Base-by-base conservation (phyloP, 2,329 filamentous ascomycete species). In the Karstenula rhodostoma region DNA sequence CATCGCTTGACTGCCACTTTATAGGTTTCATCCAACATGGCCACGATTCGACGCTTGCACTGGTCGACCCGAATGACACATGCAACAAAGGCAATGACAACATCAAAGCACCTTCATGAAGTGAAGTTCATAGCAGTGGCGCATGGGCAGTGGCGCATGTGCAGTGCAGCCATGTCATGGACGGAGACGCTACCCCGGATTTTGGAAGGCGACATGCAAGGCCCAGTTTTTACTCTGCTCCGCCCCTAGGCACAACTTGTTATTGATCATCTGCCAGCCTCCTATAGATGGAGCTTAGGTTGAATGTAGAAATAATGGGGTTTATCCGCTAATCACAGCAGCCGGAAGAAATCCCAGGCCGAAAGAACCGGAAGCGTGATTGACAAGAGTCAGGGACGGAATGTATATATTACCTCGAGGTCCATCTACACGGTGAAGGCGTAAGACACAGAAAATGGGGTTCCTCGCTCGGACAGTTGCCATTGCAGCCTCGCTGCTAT, bases 401-500 rank as follows among this genome's bases (percentile, higher is more conserved):
- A 9, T n/a, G 12, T 19, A 3, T 56, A 52, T 52, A 55, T 33
- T 43, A 44, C 29, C 13, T 1, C 15, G n/a, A 40, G 27, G 12
- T n/a, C 17, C 40, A 22, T 27, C 23, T 23, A 51, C 22, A 33
- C 35, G 19, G 32, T 42, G 1, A 35, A 10, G 46, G 17, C 9
- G 17, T 32, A 10, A 9, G 19, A 13, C 37, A 9, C 25, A 51
- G 64, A 8, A 8, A 8, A 74, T 74, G 72, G 65, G 51, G 47
- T n/a, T 64, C 9, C 22, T 68, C 17, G 55, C 62, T 4, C 51
- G 56, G 8, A 29, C 67, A 8, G 19, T 67, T 0, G 57, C 58
- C 43, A 59, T 48, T n/a, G 46, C 61, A 37, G 52, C 62, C n/a
- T 54, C 63, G 6, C 23, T 68, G 5, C 58, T 65, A 4, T 65